Conservation (phyloP, 148 eudicot genomes). For the Polygonum aviculare region DNA sequence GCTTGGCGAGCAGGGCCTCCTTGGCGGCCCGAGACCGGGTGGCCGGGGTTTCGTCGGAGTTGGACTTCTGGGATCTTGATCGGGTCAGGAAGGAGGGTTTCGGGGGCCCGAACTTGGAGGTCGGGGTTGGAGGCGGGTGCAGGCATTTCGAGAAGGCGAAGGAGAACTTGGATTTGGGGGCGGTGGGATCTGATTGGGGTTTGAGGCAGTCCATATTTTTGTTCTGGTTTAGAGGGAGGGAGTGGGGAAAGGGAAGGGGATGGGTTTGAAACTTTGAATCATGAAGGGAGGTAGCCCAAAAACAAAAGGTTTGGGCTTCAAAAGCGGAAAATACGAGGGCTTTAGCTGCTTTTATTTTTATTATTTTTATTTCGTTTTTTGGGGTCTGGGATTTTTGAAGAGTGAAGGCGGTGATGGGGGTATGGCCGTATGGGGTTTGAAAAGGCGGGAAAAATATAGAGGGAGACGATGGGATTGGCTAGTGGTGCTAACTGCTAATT, state of each 20-base stretch:
- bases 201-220: conserved; percentile 3
- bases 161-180: conserved; percentile 4
- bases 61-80: conserved; percentile 18
- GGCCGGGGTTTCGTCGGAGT: conserved; percentile 6
- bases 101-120: conserved; percentile 24
- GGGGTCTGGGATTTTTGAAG: not conserved
- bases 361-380: not conserved
- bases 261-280: conserved; percentile 4
- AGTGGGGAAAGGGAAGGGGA: not conserved
- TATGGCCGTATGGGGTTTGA: not conserved
- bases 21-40: conserved; percentile 28
- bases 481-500: not conserved
- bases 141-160: conserved; percentile 36
- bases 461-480: not conserved
- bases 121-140: conserved; percentile 24
- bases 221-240: not conserved
- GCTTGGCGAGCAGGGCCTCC: conserved; percentile 64
- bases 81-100: conserved; percentile 17
- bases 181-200: not conserved
- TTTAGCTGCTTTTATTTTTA: not conserved
- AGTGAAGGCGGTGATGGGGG: conserved; percentile 4
- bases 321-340: not conserved
- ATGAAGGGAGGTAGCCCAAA: not conserved
- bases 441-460: conserved; percentile 6
- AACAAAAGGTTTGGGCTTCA: not conserved